phyloP scores from a whole-genome alignment of 805 yeast species.

The Pichia insulana region DNA sequence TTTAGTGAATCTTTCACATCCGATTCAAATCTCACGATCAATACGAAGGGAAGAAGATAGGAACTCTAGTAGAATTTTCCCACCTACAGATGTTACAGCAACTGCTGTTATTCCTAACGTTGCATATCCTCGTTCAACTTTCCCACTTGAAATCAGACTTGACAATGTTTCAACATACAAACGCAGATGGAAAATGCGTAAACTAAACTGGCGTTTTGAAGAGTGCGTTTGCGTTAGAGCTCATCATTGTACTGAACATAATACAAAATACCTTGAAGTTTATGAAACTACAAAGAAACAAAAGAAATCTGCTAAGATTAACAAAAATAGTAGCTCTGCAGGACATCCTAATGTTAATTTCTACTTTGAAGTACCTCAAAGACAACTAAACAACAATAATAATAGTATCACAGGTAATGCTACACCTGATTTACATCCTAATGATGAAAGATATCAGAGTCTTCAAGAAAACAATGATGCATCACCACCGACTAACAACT shows the following conservation, averaged over 20 bases:
- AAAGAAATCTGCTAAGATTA: slow-evolving; percentile 18
- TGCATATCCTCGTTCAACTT: slow-evolving; percentile 76
- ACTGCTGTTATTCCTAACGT: slow-evolving; percentile 84
- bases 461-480: not conserved
- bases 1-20: slow-evolving; percentile 42
- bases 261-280: slow-evolving; percentile 35
- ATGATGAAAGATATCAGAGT: not conserved
- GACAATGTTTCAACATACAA: slow-evolving; percentile 58
- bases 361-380: slow-evolving; percentile 22
- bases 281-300: slow-evolving; percentile 33
- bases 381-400: slow-evolving; percentile 9
- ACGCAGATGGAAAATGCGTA: slow-evolving; percentile 86
- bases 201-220: slow-evolving; percentile 81
- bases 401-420: slow-evolving; percentile 2
- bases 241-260: slow-evolving; percentile 51
- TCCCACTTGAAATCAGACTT: slow-evolving; percentile 73
- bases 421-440: slow-evolving; percentile 1
- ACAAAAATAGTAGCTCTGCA: slow-evolving; percentile 24
- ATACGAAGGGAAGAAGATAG: slow-evolving; percentile 75
- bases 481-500: not conserved
- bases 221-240: slow-evolving; percentile 63
- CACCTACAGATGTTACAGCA: slow-evolving; percentile 89
- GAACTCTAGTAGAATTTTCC: slow-evolving; percentile 83
- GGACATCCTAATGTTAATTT: slow-evolving; percentile 20
- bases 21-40: slow-evolving; percentile 68